phyloP scores from a whole-genome alignment of 2,329 filamentous ascomycete species.

The Aspergillus sclerotialis region DNA sequence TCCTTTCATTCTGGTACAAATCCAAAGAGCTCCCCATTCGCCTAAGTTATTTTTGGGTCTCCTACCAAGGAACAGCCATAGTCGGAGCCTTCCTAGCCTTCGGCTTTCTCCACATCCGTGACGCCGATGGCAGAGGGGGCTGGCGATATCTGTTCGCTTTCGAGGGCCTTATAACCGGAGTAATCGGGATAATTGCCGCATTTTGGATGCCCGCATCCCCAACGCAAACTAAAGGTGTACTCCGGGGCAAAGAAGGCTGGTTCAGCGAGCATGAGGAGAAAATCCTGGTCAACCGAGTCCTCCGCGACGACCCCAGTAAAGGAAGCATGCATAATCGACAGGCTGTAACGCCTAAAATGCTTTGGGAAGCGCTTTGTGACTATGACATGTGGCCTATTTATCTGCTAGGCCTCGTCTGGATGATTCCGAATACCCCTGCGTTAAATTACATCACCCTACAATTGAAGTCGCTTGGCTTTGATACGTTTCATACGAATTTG shows the following conservation, averaged over 20 bases:
- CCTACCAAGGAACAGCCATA: constrained; percentile 45
- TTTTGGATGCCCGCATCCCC: constrained; percentile 59
- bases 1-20: constrained; percentile 70
- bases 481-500: constrained; percentile 55
- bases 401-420: constrained; percentile 41
- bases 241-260: constrained; percentile 59
- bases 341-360: constrained; percentile 41
- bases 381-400: constrained; percentile 55
- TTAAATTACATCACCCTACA: constrained; percentile 33
- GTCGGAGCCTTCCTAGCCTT: constrained; percentile 43
- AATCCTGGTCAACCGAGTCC: constrained; percentile 61
- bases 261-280: constrained; percentile 61
- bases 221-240: constrained; percentile 54
- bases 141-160: constrained; percentile 38
- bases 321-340: constrained; percentile 58
- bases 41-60: constrained; percentile 64
- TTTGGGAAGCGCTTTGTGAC: constrained; percentile 46
- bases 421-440: constrained; percentile 31
- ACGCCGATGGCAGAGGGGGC: constrained; percentile 30
- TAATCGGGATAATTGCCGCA: constrained; percentile 50
- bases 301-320: constrained; percentile 50
- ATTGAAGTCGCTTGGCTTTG: constrained; percentile 49
- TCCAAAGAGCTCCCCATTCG: constrained; percentile 61
- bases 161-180: constrained; percentile 43
- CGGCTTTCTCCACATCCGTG: constrained; percentile 34